Base-by-base conservation (phyloP, 768 basidiomycete species). In the Candolleomyces eurysporus region DNA sequence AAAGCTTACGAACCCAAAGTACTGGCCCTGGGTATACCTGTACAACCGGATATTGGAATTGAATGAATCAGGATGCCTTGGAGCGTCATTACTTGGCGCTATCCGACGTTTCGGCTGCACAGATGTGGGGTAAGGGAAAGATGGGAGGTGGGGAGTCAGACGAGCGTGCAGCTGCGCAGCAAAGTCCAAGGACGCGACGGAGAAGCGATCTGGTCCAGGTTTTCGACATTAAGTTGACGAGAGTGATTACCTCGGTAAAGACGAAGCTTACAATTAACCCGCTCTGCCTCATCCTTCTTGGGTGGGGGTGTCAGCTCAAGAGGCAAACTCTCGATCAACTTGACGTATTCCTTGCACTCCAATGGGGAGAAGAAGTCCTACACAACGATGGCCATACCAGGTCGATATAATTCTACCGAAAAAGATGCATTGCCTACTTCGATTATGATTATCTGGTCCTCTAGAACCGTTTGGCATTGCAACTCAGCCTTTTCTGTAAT, bases 1-100 rank as follows among this genome's bases (percentile, higher is more conserved):
- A 52, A 39, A 45, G 22, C 51, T 0, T 3, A 71, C 76, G 21
- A 31, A 78, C 80, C 88, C 88, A 71, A 92, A 91, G 72, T 86
- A 82, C 63, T 89, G 87, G 0, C 77, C 77, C 26, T 82, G 73
- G 3, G 79, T 78, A 68, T 90, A 91, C 65, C 86, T 86, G 71
- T 91, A 91, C 62, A 91, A 70, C 31, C 91, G 77, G 36, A 92
- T 91, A 68, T 91, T 91, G 2, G 87, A 82, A 71, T 91, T 92
- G 59, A 89, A 80, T 1, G 84, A 86, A 66, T 85, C 81, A 0
- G 84, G 80, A 16, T 73, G 63, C 58, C 82, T 76, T 51, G 66
- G 72, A 50, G 56, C 56, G 60, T 65, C 70, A 46, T 49, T 32
- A 13, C 13, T 46, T 48, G 54, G 65, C 59, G 53, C 66, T 68